These are phyloP conservation scores for Sphagnurus paluster DNA, from an alignment of 1,284 basidiomycete species.

Conservation along the genomic window DNA sequence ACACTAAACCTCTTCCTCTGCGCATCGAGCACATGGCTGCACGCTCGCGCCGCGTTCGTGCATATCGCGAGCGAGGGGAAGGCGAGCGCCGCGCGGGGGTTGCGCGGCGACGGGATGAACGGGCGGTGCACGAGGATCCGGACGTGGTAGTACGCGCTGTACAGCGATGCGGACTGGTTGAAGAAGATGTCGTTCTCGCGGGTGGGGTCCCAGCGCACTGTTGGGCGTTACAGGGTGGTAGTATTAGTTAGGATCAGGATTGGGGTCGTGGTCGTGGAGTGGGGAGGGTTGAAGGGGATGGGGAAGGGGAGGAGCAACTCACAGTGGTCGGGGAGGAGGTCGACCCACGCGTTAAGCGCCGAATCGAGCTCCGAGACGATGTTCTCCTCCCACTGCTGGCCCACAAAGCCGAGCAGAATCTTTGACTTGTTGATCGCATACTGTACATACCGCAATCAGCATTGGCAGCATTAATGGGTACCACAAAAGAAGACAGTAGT, in stretches of 20 bases:
- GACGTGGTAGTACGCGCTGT: slow-evolving; percentile 68
- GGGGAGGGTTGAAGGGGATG: neutral
- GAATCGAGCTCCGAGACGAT: slow-evolving; percentile 66
- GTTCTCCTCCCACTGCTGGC: slow-evolving; percentile 47
- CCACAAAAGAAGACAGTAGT: neutral
- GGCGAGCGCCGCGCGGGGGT: slow-evolving; percentile 49
- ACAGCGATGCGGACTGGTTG: slow-evolving; percentile 70
- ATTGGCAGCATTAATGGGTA: neutral
- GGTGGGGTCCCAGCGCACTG: slow-evolving; percentile 76
- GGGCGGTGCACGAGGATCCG: slow-evolving; percentile 82
- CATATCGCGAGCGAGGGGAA: slow-evolving; percentile 82
- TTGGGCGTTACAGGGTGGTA: neutral
- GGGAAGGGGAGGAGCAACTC: slow-evolving; percentile 22
- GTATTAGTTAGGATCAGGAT: too few species aligned
- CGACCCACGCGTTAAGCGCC: slow-evolving; percentile 65
- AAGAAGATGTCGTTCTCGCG: slow-evolving; percentile 60
- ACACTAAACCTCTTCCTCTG: slow-evolving; percentile 37
- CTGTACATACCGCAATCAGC: slow-evolving; percentile 15
- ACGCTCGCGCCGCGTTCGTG: slow-evolving; percentile 79
- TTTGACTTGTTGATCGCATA: slow-evolving; percentile 53
- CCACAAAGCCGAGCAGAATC: slow-evolving; percentile 49
- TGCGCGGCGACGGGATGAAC: slow-evolving; percentile 72
- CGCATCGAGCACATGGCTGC: slow-evolving; percentile 67
- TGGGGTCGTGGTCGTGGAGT: neutral
- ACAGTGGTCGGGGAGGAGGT: slow-evolving; percentile 55